Evolutionary conservation across 805 yeast genomes (phyloP).

Genomic region (Candida silvicultrix): DNA sequence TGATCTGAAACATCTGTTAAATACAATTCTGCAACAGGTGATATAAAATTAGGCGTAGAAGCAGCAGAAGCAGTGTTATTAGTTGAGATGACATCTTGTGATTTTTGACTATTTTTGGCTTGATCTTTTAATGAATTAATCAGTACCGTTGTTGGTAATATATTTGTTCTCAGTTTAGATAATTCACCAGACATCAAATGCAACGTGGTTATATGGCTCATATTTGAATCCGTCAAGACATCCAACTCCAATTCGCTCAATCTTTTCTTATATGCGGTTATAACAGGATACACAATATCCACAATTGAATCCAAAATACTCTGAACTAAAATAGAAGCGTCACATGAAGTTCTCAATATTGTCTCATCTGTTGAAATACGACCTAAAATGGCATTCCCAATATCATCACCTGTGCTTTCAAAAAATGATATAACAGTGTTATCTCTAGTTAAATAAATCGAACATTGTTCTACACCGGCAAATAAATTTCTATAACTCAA

Average conservation of each 20-base stretch:
- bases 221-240: constrained; percentile 41
- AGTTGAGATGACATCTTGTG: neutral
- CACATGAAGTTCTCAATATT: constrained; percentile 42
- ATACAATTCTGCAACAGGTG: constrained; percentile 40
- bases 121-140: constrained; percentile 40
- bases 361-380: constrained; percentile 41
- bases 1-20: constrained; percentile 54
- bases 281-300: constrained; percentile 46
- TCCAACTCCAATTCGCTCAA: constrained; percentile 46
- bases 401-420: constrained; percentile 48
- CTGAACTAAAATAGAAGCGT: constrained; percentile 46
- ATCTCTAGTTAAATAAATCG: constrained; percentile 38
- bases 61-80: neutral
- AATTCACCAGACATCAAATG: constrained; percentile 51
- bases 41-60: constrained; percentile 19
- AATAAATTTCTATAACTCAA: constrained; percentile 33
- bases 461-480: constrained; percentile 52
- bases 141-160: constrained; percentile 41
- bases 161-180: constrained; percentile 37
- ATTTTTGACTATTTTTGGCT: constrained; percentile 12
- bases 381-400: constrained; percentile 44
- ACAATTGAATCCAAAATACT: constrained; percentile 49
- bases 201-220: constrained; percentile 44
- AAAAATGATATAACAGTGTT: constrained; percentile 49
- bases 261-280: constrained; percentile 43